These are phyloP conservation scores for Immersiporthe knoxdaviesiana DNA, from an alignment of 2,329 filamentous ascomycete species.

Conservation along the genomic window DNA sequence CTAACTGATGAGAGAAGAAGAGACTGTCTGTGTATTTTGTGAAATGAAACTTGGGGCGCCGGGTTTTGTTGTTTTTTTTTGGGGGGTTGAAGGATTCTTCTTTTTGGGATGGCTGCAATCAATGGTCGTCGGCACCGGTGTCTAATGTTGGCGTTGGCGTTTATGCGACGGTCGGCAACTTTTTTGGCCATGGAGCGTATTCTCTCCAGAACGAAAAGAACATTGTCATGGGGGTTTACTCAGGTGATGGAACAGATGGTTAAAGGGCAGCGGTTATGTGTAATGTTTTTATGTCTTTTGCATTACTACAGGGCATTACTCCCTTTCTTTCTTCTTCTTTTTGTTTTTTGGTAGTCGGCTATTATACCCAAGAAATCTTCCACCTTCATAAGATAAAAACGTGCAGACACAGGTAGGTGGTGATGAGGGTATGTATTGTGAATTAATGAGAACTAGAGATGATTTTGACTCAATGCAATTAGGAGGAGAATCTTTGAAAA, in stretches of 20 bases:
- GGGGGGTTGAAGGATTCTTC: background rate
- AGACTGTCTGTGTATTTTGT: constrained; percentile 2
- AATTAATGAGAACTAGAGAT: background rate
- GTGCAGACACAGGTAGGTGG: background rate
- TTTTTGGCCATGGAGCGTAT: background rate
- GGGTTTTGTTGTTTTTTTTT: background rate
- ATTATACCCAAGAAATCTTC: constrained; percentile 21
- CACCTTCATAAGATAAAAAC: background rate
- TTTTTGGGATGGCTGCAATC: constrained; percentile 8
- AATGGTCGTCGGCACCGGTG: constrained; percentile 2
- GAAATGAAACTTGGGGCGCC: constrained; percentile 3
- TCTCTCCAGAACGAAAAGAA: constrained; percentile 12
- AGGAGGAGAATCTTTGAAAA: no score
- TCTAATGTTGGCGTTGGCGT: constrained; percentile 24
- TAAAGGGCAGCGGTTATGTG: constrained; percentile 25
- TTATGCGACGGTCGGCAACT: constrained; percentile 17
- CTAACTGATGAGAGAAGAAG: constrained; percentile 4
- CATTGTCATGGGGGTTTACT: constrained; percentile 19
- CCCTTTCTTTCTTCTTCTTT: constrained; percentile 4
- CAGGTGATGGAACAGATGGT: constrained; percentile 8
- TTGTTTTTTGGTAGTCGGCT: constrained; percentile 24
- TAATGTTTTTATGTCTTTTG: constrained; percentile 28
- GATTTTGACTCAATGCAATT: no score
- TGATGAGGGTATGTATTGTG: background rate
- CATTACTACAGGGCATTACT: constrained; percentile 26